These are phyloP conservation scores for Dactylellina leptospora DNA, from an alignment of 2,329 filamentous ascomycete genomes.

Conservation along the genomic window DNA sequence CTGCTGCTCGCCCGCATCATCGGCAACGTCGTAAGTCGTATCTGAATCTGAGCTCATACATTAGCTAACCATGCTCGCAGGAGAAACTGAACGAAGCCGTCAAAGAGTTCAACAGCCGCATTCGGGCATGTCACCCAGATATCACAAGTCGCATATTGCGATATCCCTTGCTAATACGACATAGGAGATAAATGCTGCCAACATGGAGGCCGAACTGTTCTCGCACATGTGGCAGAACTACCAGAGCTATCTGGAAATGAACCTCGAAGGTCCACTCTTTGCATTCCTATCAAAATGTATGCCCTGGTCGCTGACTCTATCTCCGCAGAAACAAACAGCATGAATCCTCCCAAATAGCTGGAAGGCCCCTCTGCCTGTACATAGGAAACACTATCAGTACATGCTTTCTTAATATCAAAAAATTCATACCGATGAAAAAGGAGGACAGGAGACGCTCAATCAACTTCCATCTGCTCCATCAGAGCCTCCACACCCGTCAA, in stretches of 20 bases:
- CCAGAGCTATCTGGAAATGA: constrained; percentile 51
- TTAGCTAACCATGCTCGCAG: constrained; percentile 9
- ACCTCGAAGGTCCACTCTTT: constrained; percentile 38
- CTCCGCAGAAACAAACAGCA: constrained; percentile 40
- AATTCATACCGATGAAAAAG: background rate
- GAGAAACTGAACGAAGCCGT: constrained; percentile 53
- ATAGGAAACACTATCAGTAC: too few relatives aligned
- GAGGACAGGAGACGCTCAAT: too few relatives aligned
- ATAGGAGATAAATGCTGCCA: constrained; percentile 52
- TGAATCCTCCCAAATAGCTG: constrained; percentile 45
- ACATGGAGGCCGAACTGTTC: constrained; percentile 51
- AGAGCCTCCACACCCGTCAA: too few relatives aligned
- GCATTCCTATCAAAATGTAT: background rate
- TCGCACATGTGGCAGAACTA: constrained; percentile 54
- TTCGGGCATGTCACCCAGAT: constrained; percentile 20
- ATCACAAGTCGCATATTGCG: background rate
- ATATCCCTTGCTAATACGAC: background rate
- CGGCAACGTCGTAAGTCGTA: constrained; percentile 38
- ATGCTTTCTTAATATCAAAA: too few relatives aligned
- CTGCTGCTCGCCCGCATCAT: constrained; percentile 52
- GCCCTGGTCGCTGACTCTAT: background rate
- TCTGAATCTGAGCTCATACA: background rate
- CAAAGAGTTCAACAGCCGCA: constrained; percentile 51
- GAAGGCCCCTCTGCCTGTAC: background rate
- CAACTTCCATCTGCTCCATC: too few relatives aligned